Base-by-base conservation (phyloP, 2,329 filamentous ascomycete species). In the Colletotrichum coccodes region DNA sequence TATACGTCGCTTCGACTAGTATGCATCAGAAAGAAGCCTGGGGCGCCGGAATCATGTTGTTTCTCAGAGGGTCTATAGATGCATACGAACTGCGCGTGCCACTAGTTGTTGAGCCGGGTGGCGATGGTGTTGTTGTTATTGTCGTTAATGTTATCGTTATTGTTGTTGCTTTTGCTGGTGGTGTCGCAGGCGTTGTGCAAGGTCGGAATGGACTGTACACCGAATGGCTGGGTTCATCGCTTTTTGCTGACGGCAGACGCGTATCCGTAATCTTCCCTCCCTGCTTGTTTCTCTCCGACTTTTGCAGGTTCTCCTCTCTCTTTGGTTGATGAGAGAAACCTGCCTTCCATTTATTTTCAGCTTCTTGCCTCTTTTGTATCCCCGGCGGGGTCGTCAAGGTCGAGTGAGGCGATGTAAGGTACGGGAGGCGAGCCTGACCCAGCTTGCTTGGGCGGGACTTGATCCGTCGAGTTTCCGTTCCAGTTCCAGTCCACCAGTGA, bases 191-290 rank as follows among this genome's bases (percentile, higher is more conserved):
- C 32, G 57, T 38, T 47, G 59, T 61, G 61, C 53, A 40, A 65
- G 76, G 76, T 72, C 75, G 74, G 69, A 79, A 75, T 63, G 74
- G 44, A n/a, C 21, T 57, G 34, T 42, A 52, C 36, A 40, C 30
- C 32, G 36, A 12, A 49, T 30, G 28, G 50, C 56, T 28, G 54
- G 66, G 66, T 32, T 69, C 62, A 66, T 69, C 59, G 61, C 66
- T 60, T 66, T 69, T 49, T n/a, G n/a, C 49, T 42, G 49, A 49
- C 23, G 40, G 30, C 28, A 26, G 14, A 44, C 56, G 58, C 30
- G 57, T 60, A 38, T 14, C 32, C 21, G 44, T 30, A 26, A 21
- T 60, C 26, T 44, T 60, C 49, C 26, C 11, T 59, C 26, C 16
- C 18, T 49, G 54, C 62, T 52, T 56, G 47, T 50, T 60, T 59